Percentiles rank a stretch among this genome's conserved stretches.
Conservation (phyloP, 2,329 filamentous ascomycete species). For the Colletotrichum abscissum region DNA sequence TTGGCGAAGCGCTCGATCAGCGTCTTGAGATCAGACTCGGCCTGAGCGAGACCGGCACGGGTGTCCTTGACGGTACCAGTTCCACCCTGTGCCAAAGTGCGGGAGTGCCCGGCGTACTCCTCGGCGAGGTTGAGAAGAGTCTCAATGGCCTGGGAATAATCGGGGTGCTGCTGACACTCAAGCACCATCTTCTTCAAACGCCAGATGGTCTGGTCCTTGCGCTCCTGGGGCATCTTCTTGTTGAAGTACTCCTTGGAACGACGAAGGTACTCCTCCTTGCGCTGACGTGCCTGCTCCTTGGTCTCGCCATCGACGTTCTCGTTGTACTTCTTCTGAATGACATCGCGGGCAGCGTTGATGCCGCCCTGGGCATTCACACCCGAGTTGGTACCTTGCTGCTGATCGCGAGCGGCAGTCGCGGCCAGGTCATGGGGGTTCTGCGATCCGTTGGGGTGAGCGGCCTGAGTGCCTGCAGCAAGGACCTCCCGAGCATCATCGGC, state of each 20-base stretch:
- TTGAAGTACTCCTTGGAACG: constrained; percentile 79
- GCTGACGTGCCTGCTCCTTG: constrained; percentile 58
- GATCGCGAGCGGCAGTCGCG: constrained; percentile 55
- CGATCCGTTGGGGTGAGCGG: constrained; percentile 66
- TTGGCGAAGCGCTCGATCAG: constrained; percentile 97
- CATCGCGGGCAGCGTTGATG: constrained; percentile 53
- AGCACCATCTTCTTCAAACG: constrained; percentile 97
- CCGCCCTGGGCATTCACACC: constrained; percentile 64
- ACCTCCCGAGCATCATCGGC: constrained; percentile 71
- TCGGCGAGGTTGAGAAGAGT: constrained; percentile 88
- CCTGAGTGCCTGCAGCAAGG: constrained; percentile 65
- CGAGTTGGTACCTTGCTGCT: constrained; percentile 54
- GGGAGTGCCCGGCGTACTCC: constrained; percentile 83
- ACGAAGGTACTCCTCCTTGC: constrained; percentile 56
- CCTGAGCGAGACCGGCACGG: constrained; percentile 73
- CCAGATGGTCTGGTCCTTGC: constrained; percentile 91
- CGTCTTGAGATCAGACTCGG: constrained; percentile 85
- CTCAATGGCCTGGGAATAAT: constrained; percentile 92
- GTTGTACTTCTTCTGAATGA: constrained; percentile 66
- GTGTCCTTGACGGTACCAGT: constrained; percentile 79
- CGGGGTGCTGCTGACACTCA: constrained; percentile 93
- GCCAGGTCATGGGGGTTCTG: constrained; percentile 66
- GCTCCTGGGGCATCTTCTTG: constrained; percentile 90
- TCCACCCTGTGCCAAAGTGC: constrained; percentile 71
- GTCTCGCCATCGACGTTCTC: constrained; percentile 75